Evolutionary conservation across 2,329 filamentous ascomycete genomes (phyloP).

Genomic region (Helminthosporium solani): DNA sequence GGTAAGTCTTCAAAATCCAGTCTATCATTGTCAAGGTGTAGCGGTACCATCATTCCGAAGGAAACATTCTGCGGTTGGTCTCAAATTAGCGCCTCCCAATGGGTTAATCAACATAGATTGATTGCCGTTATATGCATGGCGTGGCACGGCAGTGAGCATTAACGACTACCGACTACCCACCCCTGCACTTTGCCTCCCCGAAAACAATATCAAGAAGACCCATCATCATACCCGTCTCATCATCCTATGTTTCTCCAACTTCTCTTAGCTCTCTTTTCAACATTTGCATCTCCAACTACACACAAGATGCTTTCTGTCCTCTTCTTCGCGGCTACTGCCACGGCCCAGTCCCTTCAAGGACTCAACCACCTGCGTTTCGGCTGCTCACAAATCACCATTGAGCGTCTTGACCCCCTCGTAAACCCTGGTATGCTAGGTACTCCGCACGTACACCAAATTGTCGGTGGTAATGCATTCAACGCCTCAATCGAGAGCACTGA

Average conservation of each 20-base stretch:
- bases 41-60: constrained; percentile 6
- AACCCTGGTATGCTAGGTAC: constrained; percentile 21
- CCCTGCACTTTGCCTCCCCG: not conserved
- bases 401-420: constrained; percentile 27
- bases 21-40: not conserved
- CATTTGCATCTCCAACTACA: not conserved
- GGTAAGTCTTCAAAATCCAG: too few species aligned
- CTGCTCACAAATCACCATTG: constrained; percentile 22
- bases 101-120: constrained; percentile 3
- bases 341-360: constrained; percentile 4
- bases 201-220: constrained; percentile 1
- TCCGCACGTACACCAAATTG: constrained; percentile 12
- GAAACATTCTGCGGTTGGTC: not conserved
- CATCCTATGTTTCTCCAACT: not conserved
- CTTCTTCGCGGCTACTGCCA: constrained; percentile 1
- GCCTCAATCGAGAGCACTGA: constrained; percentile 12
- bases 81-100: not conserved
- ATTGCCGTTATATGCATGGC: not conserved
- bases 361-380: constrained; percentile 18
- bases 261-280: not conserved
- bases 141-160: constrained; percentile 3
- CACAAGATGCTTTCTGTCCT: constrained; percentile 1
- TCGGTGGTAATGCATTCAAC: constrained; percentile 22
- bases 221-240: not conserved
- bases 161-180: not conserved